Evolutionary conservation across 202 grass and related monocot genomes (phyloP), one percentile per base, ranked within the genome.

Genomic region (Saccharum hybrid): DNA sequence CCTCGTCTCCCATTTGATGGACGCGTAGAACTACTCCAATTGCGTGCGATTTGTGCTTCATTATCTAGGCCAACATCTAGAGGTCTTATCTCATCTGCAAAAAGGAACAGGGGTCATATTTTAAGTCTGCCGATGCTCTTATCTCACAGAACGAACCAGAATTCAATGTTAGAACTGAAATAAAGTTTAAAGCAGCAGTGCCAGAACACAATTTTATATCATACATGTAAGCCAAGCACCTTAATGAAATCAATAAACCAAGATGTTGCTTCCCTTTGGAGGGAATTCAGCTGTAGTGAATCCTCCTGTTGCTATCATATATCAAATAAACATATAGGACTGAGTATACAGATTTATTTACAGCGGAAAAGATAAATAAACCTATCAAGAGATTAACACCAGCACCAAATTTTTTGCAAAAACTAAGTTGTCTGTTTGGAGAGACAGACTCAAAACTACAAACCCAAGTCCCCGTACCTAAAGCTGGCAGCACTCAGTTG

Each of bases 1-100:
- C 89, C 93, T 68, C 86, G 82, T 84, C 87, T 98, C 28, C 96
- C 96, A 12, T 96, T 98, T 76, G 84, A 30, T 63, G 82, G 87
- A 33, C 79, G 84, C 1, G 65, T 66, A 38, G 92, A 86, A 46
- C 69, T 84, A 84, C 83, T 94, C 96, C 89, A 98, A 57, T 30
- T 88, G 23, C 93, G 89, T 80, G 80, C 91, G 83, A 87, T 74
- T 82, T 98, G 93, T 46, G 87, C 96, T 74, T 98, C 96, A 61
- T 94, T 87, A 34, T 94, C 96, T 71, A 98, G 83, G 33, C 93
- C 96, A 0, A 98, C 87, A 84, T 98, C 93, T 82, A 90, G 71
- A 66, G 96, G 93, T 84, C 86, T 92, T 46, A 96, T 98, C 83
- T 92, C 88, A 89, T 94, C 96, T 98, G 76, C 10, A 52, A 85